Evolutionary conservation across 371 early-diverging fungal species (phyloP), one percentile per base, ranked within the genome.

Genomic region (Mortierella sp.): DNA sequence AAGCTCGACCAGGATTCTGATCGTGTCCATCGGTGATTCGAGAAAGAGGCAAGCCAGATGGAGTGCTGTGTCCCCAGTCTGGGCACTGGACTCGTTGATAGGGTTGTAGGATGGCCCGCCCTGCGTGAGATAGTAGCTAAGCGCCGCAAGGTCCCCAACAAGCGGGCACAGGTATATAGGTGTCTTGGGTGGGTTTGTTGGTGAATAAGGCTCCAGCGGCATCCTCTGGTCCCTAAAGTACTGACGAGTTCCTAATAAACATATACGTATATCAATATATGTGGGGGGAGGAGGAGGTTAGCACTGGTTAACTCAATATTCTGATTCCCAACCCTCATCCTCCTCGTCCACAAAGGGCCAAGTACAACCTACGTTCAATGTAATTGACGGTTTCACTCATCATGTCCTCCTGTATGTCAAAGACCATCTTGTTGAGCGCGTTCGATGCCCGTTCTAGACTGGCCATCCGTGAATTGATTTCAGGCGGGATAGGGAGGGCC

Each of bases 111-210:
- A 41, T 7, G 37, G 44, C 7, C 65, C 27, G 3, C 57, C 53
- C 2, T 41, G 70, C 5, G 61, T 39, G 19, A 76, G 61, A 23
- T 76, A 65, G 50, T 64, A 76, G 12, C 56, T 32, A 14, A 70
- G 44, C 30, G 70, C 78, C 4, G 58, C 50, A 43, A 69, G 23
- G 24, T 76, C 78, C 6, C 78, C 78, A 2, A 76, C 78, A 27
- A 76, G 61, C 17, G 70, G 70, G 37, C 78, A 76, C 3, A 76
- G 70, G 48, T 64, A 76, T 15, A 76, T 70, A 3, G 78, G 78
- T 0, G 78, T 76, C 23, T 50, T 76, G 24, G 78, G 78, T 7
- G 61, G 65, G 51, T 70, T 69, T 6, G 53, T 19, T 8, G 53
- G 46, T 6, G 78, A 76, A 32, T 65, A 69, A 9, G 70, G 70